Evolutionary conservation across 305 asterid species (phyloP), one percentile per base, ranked within the genome.

Genomic region (Plantago lanceolata): DNA sequence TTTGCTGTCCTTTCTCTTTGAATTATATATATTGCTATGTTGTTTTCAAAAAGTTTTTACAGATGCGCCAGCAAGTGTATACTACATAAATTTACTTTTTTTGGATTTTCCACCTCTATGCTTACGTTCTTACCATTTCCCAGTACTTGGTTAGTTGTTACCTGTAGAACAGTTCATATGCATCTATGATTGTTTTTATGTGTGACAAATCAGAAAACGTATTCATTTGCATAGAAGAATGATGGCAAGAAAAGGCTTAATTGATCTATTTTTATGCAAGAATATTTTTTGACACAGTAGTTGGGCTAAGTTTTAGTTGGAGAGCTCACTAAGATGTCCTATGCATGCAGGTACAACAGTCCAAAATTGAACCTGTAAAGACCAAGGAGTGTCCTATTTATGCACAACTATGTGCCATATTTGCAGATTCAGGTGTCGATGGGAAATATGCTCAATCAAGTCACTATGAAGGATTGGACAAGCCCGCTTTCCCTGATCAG

Each of bases 381-480:
- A 68, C 75, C 44, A 90, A 86, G 86, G 97, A 86, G 59, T 82
- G 96, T 65, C 87, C 90, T 63, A 85, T 90, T 19, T 90, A 79
- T 37, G 89, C 81, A 43, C 94, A 90, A 61, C 67, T 90, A 72
- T 80, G 91, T 80, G 71, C 79, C 4, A 90, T 90, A 75, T 90
- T 90, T 76, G 96, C 89, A 47, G 97, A 88, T 58, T 80, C 92
- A 0, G 83, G 89, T 5, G 91, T 84, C 53, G 94, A 86, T 69
- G 97, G 97, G 9, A 86, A 81, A 71, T 90, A 90, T 59, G 97
- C 96, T 12, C 97, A 88, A 66, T 90, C 97, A 54, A 90, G 97
- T 76, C 97, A 90, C 80, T 90, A 85, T 20, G 90, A 73, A 75
- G 94, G 76, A 74, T 24, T 81, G 61, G 83, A 84, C 72, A 85